Evolutionary conservation across 352 stramenopile genomes (phyloP), one percentile per base, ranked within the genome.

Genomic region (Phytophthora palmivora): DNA sequence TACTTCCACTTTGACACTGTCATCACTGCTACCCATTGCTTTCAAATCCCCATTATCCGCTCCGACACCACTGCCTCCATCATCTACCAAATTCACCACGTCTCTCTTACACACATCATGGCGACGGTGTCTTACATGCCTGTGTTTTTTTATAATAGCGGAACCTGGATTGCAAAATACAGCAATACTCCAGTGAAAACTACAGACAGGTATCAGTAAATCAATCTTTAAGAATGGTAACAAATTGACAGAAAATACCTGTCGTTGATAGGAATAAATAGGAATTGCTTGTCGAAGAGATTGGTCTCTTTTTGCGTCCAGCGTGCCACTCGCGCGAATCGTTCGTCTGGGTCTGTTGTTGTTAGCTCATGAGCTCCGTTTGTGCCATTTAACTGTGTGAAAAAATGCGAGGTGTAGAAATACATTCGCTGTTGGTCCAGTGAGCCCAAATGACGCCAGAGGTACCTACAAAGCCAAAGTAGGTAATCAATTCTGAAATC

Each of bases 391-490:
- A 99, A 63, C 22, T 94, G 96, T 21, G 95, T 96, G 75, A 97
- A 98, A 53, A 99, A 99, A 70, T 98, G 94, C 11, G 94, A 97
- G 18, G 90, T 97, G 66, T 98, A 99, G 57, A 98, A 94, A 58
- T 98, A 94, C 22, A 93, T 80, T 39, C 79, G 56, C 19, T 88
- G 53, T 48, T 84, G 70, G 36, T 92, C 82, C 74, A 74, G 84
- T 14, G 60, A 14, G 26, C 84, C 68, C 38, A 91, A 58, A 58
- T 94, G 82, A 0, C 84, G 75, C 82, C 81, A 91, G 11, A 89
- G 46, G 47, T 89, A 92, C 22, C 84, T 92, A 33, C 45, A 19
- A 19, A 38, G 37, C 16, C 33, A 16, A 50, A 16, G 33, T n/a
- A n/a, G n/a, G n/a, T n/a, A n/a, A n/a, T n/a, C n/a, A n/a, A n/a